Conservation (phyloP, 1,284 basidiomycete genomes). For the Cystobasidiaceae sp. region DNA sequence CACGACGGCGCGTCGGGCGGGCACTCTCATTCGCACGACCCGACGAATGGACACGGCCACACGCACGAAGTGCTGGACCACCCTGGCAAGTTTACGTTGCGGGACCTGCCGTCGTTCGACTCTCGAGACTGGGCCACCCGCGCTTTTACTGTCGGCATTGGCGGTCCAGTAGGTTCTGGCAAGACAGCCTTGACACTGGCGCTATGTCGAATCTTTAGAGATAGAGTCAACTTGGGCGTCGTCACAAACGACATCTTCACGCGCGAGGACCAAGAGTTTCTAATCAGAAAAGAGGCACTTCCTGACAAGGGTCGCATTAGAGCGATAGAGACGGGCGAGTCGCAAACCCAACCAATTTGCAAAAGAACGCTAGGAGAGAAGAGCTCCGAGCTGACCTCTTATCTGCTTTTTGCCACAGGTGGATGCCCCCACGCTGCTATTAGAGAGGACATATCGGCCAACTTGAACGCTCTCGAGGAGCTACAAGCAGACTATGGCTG, state of each 20-base stretch:
- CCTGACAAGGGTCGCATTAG: conserved; percentile 72
- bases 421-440: conserved; percentile 95
- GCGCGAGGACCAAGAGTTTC: conserved; percentile 88
- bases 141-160: conserved; percentile 94
- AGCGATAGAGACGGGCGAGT: conserved; percentile 77
- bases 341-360: too few relatives aligned
- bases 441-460: conserved; percentile 90
- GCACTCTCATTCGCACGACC: conserved; percentile 25
- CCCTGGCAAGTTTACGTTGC: conserved; percentile 79
- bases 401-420: too few relatives aligned
- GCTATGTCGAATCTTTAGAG: conserved; percentile 77
- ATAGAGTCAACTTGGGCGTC: conserved; percentile 87
- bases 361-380: too few relatives aligned
- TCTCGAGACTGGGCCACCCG: conserved; percentile 82
- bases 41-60: conserved; percentile 63
- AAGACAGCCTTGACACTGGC: conserved; percentile 93
- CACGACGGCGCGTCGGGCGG: conserved; percentile 32
- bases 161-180: conserved; percentile 96
- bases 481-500: conserved; percentile 71
- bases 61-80: conserved; percentile 74
- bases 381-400: too few relatives aligned
- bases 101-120: conserved; percentile 85
- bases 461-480: conserved; percentile 88
- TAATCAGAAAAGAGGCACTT: conserved; percentile 86
- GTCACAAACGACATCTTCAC: conserved; percentile 99